Conservation (phyloP, 352 stramenopile genomes). For the Globisporangium middletonii region DNA sequence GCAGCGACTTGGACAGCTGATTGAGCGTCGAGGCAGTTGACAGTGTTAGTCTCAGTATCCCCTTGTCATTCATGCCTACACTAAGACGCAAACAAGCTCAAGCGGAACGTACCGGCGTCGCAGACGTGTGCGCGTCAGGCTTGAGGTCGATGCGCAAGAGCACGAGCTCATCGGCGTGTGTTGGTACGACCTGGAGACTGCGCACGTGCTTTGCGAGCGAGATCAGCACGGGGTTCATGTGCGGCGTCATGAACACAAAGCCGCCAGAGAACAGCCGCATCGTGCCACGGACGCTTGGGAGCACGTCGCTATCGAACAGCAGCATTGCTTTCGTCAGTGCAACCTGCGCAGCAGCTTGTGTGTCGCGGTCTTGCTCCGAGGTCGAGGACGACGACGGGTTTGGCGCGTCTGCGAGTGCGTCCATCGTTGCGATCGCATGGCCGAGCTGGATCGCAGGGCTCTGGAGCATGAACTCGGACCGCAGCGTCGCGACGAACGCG, state of each 20-base stretch:
- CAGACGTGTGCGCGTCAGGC: constrained; percentile 11
- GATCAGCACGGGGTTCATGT: constrained; percentile 56
- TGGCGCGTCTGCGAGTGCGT: constrained; percentile 19
- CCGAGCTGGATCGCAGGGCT: constrained; percentile 41
- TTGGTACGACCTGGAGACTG: constrained; percentile 42
- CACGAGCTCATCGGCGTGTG: constrained; percentile 57
- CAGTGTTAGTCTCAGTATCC: not conserved
- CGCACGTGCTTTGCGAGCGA: constrained; percentile 53
- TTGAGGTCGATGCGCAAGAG: constrained; percentile 54
- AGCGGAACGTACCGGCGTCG: constrained; percentile 19
- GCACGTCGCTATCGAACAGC: constrained; percentile 38
- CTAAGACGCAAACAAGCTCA: not conserved
- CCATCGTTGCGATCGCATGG: constrained; percentile 26
- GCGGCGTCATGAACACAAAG: constrained; percentile 48
- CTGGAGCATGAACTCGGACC: constrained; percentile 67
- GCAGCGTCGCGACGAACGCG: constrained; percentile 30
- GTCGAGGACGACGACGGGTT: not conserved
- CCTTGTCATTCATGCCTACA: not conserved
- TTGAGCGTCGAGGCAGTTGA: not conserved
- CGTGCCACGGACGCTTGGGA: constrained; percentile 35
- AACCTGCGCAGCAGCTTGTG: constrained; percentile 5
- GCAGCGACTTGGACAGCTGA: constrained; percentile 33
- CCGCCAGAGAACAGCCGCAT: constrained; percentile 52
- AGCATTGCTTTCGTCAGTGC: constrained; percentile 31
- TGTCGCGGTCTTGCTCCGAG: not conserved